Conservation (phyloP, 768 basidiomycete species). For the Boletus tylopilopsis region DNA sequence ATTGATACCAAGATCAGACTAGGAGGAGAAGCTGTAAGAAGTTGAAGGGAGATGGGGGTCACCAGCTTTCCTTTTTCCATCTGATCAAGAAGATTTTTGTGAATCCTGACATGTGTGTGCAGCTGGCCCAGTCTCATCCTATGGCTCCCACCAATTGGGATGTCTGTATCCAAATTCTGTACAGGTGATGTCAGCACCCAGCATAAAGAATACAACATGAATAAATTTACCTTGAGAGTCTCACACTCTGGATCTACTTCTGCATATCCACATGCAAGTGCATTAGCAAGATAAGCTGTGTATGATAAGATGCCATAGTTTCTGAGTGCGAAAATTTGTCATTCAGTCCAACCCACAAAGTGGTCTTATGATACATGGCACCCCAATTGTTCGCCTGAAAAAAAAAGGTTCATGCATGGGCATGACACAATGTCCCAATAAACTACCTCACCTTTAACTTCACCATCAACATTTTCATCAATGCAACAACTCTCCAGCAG, state of each 20-base stretch:
- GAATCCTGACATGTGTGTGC: too few relatives aligned
- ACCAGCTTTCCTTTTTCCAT: too few relatives aligned
- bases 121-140: too few relatives aligned
- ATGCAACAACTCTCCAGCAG: conserved; percentile 53
- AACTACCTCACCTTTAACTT: conserved; percentile 49
- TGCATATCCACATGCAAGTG: conserved; percentile 44
- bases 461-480: conserved; percentile 63
- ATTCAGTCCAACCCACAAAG: background rate
- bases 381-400: conserved; percentile 68
- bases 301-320: conserved; percentile 47
- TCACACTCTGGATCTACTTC: conserved; percentile 45
- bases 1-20: too few relatives aligned
- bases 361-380: conserved; percentile 51
- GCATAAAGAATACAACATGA: too few relatives aligned
- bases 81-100: too few relatives aligned
- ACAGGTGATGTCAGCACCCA: background rate
- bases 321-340: conserved; percentile 31
- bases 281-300: conserved; percentile 46
- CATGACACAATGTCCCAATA: background rate
- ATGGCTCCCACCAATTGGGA: too few relatives aligned
- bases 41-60: too few relatives aligned
- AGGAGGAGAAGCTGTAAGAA: too few relatives aligned
- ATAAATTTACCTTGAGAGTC: conserved; percentile 43
- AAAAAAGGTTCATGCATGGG: background rate
- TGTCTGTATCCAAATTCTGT: conserved; percentile 53